Percentiles rank a stretch among this genome's conserved stretches.
These are phyloP conservation scores for Beauveria bassiana DNA, from an alignment of 2,329 filamentous ascomycete species.

Conservation along the genomic window DNA sequence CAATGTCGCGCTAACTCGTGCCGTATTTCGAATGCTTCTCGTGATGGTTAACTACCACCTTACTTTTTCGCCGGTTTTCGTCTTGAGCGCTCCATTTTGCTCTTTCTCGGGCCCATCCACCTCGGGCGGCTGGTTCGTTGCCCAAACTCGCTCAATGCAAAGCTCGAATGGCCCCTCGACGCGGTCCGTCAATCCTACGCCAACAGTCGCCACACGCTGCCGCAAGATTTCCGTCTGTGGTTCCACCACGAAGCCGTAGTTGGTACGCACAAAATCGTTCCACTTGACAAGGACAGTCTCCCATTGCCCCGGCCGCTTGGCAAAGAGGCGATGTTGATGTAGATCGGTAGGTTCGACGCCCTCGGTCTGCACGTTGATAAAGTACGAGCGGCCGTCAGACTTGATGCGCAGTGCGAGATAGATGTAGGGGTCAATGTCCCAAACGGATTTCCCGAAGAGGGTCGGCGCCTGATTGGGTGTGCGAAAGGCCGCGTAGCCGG, in stretches of 20 bases:
- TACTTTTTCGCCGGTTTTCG: slow-evolving; percentile 29
- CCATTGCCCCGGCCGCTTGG: slow-evolving; percentile 75
- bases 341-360: slow-evolving; percentile 90
- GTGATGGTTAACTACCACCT: slow-evolving; percentile 23
- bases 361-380: slow-evolving; percentile 93
- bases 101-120: slow-evolving; percentile 16
- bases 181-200: slow-evolving; percentile 82
- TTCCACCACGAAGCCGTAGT: slow-evolving; percentile 84
- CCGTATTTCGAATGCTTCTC: neutral
- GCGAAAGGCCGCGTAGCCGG: slow-evolving; percentile 84
- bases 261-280: slow-evolving; percentile 90
- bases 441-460: slow-evolving; percentile 77
- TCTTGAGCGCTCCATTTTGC: slow-evolving; percentile 25
- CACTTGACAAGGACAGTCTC: slow-evolving; percentile 90
- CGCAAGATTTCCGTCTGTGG: slow-evolving; percentile 85
- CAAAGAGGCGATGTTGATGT: slow-evolving; percentile 85
- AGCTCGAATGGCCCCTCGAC: slow-evolving; percentile 84
- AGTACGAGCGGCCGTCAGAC: slow-evolving; percentile 85
- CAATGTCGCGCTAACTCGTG: neutral
- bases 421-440: slow-evolving; percentile 83
- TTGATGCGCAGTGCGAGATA: slow-evolving; percentile 85
- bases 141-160: slow-evolving; percentile 80
- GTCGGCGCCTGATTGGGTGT: slow-evolving; percentile 70
- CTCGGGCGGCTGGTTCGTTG: slow-evolving; percentile 55
- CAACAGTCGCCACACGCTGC: slow-evolving; percentile 77